phyloP scores from a whole-genome alignment of 257 asterid genomes.

The Galeopsis tetrahit region DNA sequence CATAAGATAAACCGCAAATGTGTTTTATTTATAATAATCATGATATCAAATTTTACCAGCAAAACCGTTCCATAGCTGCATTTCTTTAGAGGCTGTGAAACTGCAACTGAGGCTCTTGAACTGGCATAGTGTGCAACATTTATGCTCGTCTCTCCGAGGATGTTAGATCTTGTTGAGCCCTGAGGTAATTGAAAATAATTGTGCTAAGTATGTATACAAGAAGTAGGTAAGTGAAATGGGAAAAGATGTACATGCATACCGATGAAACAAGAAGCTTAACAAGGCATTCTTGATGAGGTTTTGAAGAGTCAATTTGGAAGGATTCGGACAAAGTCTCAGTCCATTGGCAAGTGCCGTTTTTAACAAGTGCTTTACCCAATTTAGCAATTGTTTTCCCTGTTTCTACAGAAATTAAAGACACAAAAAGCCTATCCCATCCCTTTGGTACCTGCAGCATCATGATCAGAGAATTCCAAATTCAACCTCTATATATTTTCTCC shows the following conservation, averaged over 20 bases:
- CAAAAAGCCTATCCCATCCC: constrained; percentile 87
- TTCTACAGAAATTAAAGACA: constrained; percentile 62
- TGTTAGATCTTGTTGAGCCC: constrained; percentile 79
- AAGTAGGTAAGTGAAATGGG: neutral
- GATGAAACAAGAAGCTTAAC: constrained; percentile 71
- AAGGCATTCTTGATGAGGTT: constrained; percentile 62
- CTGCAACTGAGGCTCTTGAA: constrained; percentile 58
- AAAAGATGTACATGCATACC: constrained; percentile 47
- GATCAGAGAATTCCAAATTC: neutral
- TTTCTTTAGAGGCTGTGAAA: constrained; percentile 70
- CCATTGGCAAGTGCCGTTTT: constrained; percentile 83
- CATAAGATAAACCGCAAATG: too few relatives aligned
- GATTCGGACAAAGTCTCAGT: constrained; percentile 73
- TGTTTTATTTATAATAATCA: too few relatives aligned
- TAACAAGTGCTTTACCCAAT: constrained; percentile 68
- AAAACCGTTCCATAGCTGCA: constrained; percentile 73
- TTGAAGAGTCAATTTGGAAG: constrained; percentile 56
- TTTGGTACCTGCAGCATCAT: constrained; percentile 72
- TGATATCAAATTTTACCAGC: constrained; percentile 53
- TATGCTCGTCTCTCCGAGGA: constrained; percentile 77
- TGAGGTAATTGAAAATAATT: constrained; percentile 21
- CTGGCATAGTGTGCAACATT: constrained; percentile 55
- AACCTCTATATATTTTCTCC: neutral
- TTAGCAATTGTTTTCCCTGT: constrained; percentile 74
- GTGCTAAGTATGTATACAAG: neutral